Evolutionary conservation across 2,329 filamentous ascomycete genomes (phyloP), one percentile per base, ranked within the genome.

Genomic region (Cercospora citrullina): DNA sequence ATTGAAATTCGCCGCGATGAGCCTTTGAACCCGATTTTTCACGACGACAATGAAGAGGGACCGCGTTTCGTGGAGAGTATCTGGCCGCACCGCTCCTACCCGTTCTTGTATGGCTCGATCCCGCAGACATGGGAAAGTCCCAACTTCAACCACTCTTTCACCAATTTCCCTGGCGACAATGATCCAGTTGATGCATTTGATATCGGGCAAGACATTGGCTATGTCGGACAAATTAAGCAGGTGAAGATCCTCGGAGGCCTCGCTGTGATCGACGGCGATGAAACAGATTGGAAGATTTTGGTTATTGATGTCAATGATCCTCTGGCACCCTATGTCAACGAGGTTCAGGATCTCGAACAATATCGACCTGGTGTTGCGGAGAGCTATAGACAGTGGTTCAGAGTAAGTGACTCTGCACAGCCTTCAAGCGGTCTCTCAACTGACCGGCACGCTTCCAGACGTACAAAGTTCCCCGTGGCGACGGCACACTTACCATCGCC

Each of bases 61-160:
- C 60, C 60, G 4, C 60, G 36, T 5, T 62, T 62, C 4, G 60
- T 62, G 26, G 60, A 62, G 26, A 62, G 60, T 6, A n/a, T 51
- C 26, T 62, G 60, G 60, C 60, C 60, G n/a, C 60, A 62, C 23
- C 36, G 60, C 21, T 62, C 60, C 18, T 62, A 62, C 10, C 60
- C 60, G 16, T 62, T 62, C 60, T 28, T 62, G 21, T 62, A 62
- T 51, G 60, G 60, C 23, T 62, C 36, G 9, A 51, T 62, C 21
- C 60, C 60, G 26, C 60, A 62, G 33, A 62, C 60, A n/a, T 62
- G 60, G 60, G 60, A 51, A n/a, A 62, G 18, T 45, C 60, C 60
- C 7, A 62, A 62, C 16, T 18, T 48, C 26, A 62, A 62, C 9
- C 60, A 62, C 39, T 51, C 60, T 18, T 51, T 62, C 60, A 62